Percentiles rank a stretch among this genome's conserved stretches.
These are phyloP conservation scores for Vanrija sp. DNA, from an alignment of 1,284 basidiomycete genomes.

Conservation along the genomic window DNA sequence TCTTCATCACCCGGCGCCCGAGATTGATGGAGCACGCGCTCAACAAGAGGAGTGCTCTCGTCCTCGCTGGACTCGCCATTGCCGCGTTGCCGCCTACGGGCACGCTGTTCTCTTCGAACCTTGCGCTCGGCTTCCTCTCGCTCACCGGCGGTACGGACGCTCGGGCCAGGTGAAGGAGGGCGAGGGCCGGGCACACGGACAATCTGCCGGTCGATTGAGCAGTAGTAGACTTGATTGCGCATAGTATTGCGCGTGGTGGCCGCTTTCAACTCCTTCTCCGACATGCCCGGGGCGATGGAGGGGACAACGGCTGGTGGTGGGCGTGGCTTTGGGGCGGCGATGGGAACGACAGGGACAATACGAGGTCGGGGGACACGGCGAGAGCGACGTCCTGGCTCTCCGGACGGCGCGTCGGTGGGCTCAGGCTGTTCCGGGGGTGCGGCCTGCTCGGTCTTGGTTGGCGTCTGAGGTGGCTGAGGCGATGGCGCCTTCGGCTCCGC, in stretches of 20 bases:
- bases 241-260: conserved; percentile 41
- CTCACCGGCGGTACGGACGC: conserved; percentile 66
- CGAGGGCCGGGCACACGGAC: conserved; percentile 65
- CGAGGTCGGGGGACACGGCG: not conserved
- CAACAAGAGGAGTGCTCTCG: conserved; percentile 21
- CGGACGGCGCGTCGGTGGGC: not conserved
- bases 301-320: not conserved
- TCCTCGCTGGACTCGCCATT: conserved; percentile 35
- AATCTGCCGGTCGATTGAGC: conserved; percentile 51
- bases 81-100: conserved; percentile 59
- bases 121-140: conserved; percentile 66
- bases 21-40: conserved; percentile 11
- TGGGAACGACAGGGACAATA: conserved; percentile 13
- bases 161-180: conserved; percentile 73
- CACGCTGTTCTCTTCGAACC: conserved; percentile 60
- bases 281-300: conserved; percentile 28
- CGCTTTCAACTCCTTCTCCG: conserved; percentile 42
- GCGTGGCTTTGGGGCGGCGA: conserved; percentile 1
- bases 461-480: no score
- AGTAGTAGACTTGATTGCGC: conserved; percentile 45
- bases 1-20: conserved; percentile 61
- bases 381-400: not conserved
- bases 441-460: no score
- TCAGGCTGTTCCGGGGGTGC: not conserved
- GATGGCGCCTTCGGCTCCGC: no score